A percentile compares a stretch with the other conserved stretches of the same genome.
phyloP scores from a whole-genome alignment of 768 basidiomycete species.

The Naganishia antarctica region DNA sequence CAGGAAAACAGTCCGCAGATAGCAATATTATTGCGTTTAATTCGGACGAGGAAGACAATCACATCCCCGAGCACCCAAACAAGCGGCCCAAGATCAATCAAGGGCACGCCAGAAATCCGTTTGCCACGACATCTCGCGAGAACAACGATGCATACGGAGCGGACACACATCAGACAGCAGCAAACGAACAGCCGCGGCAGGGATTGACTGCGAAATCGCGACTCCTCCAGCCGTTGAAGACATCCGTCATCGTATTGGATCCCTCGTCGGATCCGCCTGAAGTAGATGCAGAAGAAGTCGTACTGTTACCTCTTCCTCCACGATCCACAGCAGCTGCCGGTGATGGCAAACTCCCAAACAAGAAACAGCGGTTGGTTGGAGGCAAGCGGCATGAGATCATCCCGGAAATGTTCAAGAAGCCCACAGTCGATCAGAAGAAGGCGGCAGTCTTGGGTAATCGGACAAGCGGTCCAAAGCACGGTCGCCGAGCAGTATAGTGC shows the following conservation, averaged over 20 bases:
- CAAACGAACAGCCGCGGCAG: background rate
- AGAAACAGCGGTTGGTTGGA: background rate
- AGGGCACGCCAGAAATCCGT: constrained; percentile 14
- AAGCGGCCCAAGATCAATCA: background rate
- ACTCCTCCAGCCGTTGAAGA: background rate
- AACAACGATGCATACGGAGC: background rate
- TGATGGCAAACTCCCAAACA: background rate
- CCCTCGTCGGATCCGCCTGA: constrained; percentile 8
- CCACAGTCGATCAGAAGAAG: constrained; percentile 1
- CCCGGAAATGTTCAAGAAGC: background rate
- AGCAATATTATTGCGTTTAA: background rate
- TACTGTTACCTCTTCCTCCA: background rate
- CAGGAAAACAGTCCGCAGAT: background rate
- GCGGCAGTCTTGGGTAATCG: constrained; percentile 6
- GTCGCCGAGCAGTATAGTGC: background rate
- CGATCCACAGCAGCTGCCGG: background rate
- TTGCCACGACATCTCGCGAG: background rate
- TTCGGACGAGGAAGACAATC: constrained; percentile 16
- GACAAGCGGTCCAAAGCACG: constrained; percentile 1
- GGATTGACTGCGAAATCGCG: background rate
- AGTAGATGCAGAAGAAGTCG: background rate
- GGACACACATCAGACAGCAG: background rate
- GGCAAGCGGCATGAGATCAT: background rate
- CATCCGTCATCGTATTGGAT: background rate
- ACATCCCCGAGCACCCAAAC: background rate